Evolutionary conservation across 345 rosid species (phyloP).

Genomic region (Aethionema arabicum): DNA sequence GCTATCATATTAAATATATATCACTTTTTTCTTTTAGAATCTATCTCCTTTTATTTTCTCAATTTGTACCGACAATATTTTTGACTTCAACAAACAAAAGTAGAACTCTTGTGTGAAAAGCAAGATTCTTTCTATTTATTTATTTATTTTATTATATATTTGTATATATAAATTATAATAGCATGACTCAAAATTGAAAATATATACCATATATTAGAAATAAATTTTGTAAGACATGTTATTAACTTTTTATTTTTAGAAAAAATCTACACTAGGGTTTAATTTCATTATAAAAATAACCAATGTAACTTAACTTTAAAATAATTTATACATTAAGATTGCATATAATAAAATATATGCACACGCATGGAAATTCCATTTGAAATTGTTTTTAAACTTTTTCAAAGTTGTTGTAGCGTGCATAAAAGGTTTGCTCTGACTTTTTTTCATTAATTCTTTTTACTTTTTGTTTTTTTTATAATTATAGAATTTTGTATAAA

Average conservation of each 20-base stretch:
- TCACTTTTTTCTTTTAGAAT: conserved; percentile 15
- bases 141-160: conserved; percentile 7
- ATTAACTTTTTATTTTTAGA: too few species aligned
- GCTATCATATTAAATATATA: too few species aligned
- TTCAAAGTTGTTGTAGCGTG: conserved; percentile 38
- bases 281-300: neutral
- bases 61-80: conserved; percentile 36
- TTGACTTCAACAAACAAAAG: conserved; percentile 34
- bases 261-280: too few species aligned
- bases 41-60: conserved; percentile 12
- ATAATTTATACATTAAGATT: neutral
- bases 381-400: neutral
- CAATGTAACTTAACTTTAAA: conserved; percentile 14
- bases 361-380: conserved; percentile 23
- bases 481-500: neutral
- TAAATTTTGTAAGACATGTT: too few species aligned
- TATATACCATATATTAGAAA: too few species aligned
- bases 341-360: conserved; percentile 21
- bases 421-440: conserved; percentile 30
- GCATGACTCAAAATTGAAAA: too few species aligned
- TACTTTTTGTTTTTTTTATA: neutral
- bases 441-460: neutral
- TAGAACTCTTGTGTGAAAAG: conserved; percentile 39
- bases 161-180: neutral
- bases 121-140: conserved; percentile 31